Base-by-base conservation (phyloP, 768 basidiomycete species). In the Suillus subaureus region DNA sequence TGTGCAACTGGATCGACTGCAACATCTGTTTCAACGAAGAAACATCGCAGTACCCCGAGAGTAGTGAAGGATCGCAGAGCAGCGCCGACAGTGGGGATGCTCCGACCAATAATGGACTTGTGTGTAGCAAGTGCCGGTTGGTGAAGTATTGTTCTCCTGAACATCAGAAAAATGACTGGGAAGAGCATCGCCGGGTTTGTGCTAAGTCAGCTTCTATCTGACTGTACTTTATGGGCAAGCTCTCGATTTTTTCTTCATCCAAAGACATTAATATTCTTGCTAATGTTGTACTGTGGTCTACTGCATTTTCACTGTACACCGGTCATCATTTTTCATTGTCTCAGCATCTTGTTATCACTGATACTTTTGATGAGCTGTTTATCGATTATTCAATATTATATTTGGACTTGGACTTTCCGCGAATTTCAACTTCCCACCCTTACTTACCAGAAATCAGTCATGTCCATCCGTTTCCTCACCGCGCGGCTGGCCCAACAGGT, bases 1-100 rank as follows among this genome's bases (percentile, higher is more conserved):
- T 92, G 89, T 92, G 91, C 76, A 92, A 92, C 70, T 92, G 91
- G 91, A 88, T 91, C 62, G 90, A 91, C 69, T 92, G 91, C 71
- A 80, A 85, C 67, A 80, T 87, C 40, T 81, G 81, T 66, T 92
- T 92, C 70, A 78, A 79, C 62, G 86, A 85, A 57, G 83, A 84
- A 39, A 61, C 33, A 16, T 74, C 60, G 47, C 69, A 70, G 54
- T 71, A 74, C 45, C 71, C 72, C 3, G 79, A 77, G 52, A 80
- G 80, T 66, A 81, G 75, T 52, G 82, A 82, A 67, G 79, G 79
- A 33, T 83, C 82, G 43, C 81, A 82, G 62, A 80, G 78, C 63
- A 81, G 81, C 65, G 74, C 71, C 28, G 83, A 82, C 55, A 81
- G 75, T 56, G 56, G 70, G 45, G 70, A 75, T 21, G 49, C 64